Conservation (phyloP, 208 protist genomes). For the Sergeia podlipaevii region DNA sequence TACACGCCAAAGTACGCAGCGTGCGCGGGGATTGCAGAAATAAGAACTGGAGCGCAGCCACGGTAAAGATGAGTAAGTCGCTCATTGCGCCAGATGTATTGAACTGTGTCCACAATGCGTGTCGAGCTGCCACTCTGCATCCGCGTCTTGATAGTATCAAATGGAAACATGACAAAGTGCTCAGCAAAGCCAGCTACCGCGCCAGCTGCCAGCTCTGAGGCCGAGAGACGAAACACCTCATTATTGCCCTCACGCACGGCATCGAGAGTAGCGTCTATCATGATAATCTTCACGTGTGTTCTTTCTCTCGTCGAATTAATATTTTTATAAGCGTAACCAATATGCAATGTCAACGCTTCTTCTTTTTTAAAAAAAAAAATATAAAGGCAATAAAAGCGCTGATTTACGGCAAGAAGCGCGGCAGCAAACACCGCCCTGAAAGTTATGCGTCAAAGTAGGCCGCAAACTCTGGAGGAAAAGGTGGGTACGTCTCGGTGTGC, state of each 20-base stretch:
- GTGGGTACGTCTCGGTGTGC: too few species aligned
- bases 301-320: background rate
- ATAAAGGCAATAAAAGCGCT: too few species aligned
- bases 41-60: constrained; percentile 72
- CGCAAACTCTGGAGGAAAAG: too few species aligned
- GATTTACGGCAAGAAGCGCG: too few species aligned
- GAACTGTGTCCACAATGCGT: constrained; percentile 24
- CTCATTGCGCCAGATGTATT: constrained; percentile 40
- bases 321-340: too few species aligned
- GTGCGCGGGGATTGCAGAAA: constrained; percentile 89
- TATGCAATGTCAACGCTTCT: too few species aligned
- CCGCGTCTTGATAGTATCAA: constrained; percentile 93
- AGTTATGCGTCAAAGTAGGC: too few species aligned
- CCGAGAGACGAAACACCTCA: constrained; percentile 32
- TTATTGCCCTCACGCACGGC: background rate
- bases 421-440: too few species aligned
- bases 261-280: background rate
- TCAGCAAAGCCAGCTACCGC: constrained; percentile 84
- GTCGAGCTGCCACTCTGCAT: constrained; percentile 52
- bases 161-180: constrained; percentile 93
- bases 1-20: constrained; percentile 92
- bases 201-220: constrained; percentile 67
- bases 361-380: too few species aligned
- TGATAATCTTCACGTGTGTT: background rate
- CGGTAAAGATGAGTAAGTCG: constrained; percentile 73